Conservation (phyloP, 2,329 filamentous ascomycete genomes). For the Triangularia setosa region DNA sequence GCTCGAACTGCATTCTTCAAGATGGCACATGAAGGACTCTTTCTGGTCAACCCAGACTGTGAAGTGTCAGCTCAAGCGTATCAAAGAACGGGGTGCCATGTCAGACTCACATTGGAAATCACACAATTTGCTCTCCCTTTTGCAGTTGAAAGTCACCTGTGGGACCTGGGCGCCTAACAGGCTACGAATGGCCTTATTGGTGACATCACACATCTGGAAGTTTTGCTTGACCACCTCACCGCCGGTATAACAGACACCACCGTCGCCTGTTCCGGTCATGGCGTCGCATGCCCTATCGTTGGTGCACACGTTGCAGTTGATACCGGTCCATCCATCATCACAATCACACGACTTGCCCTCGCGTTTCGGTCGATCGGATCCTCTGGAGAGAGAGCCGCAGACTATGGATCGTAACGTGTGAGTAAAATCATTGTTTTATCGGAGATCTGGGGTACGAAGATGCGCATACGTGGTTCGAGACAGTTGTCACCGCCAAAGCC, state of each 20-base stretch:
- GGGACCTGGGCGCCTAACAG: conserved; percentile 81
- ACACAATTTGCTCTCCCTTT: conserved; percentile 68
- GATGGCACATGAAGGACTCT: conserved; percentile 94
- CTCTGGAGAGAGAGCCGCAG: conserved; percentile 82
- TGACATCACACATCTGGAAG: conserved; percentile 97
- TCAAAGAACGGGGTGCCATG: neutral
- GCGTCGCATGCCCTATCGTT: conserved; percentile 79
- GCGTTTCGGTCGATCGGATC: conserved; percentile 72
- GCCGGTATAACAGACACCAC: conserved; percentile 86
- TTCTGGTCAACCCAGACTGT: conserved; percentile 88
- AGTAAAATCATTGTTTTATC: conserved; percentile 9
- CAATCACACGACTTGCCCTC: conserved; percentile 72
- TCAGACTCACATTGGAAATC: conserved; percentile 81
- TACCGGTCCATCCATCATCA: conserved; percentile 89
- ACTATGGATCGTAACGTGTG: conserved; percentile 42
- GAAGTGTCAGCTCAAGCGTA: neutral
- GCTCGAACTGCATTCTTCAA: conserved; percentile 73
- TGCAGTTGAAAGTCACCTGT: conserved; percentile 91
- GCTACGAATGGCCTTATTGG: conserved; percentile 87
- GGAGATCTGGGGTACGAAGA: neutral
- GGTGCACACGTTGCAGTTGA: conserved; percentile 97
- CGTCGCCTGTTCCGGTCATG: conserved; percentile 77
- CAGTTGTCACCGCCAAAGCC: conserved; percentile 96
- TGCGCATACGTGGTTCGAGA: conserved; percentile 64
- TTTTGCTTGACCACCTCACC: conserved; percentile 90